Evolutionary conservation across 371 early-diverging fungal genomes (phyloP).

Genomic region (Coemansia sp.): DNA sequence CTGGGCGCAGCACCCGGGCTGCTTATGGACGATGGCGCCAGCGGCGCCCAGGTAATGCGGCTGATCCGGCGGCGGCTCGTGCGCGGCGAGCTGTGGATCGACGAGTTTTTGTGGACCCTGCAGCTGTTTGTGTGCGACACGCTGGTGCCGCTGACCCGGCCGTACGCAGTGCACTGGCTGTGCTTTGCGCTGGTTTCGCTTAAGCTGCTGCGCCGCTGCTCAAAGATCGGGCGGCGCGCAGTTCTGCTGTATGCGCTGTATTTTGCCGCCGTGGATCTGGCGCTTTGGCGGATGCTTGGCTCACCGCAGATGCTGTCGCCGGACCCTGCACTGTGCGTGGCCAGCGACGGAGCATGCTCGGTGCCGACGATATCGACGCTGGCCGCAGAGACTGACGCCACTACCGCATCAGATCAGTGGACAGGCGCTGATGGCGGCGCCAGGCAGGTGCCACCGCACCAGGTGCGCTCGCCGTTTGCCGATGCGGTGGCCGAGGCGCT

Average conservation of each 20-base stretch:
- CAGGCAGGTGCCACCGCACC: slow-evolving; percentile 7
- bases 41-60: background rate
- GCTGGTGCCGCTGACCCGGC: slow-evolving; percentile 24
- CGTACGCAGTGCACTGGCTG: slow-evolving; percentile 34
- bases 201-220: slow-evolving; percentile 7
- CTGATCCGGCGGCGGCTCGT: slow-evolving; percentile 10
- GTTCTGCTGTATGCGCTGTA: slow-evolving; percentile 10
- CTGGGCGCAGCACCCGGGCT: background rate
- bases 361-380: too few species aligned
- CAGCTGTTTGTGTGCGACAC: slow-evolving; percentile 13
- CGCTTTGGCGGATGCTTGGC: slow-evolving; percentile 21
- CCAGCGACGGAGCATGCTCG: too few species aligned
- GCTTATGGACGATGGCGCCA: slow-evolving; percentile 4
- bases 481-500: slow-evolving; percentile 34
- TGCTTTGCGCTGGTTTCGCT: slow-evolving; percentile 17
- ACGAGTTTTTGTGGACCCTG: slow-evolving; percentile 26
- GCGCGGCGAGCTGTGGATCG: slow-evolving; percentile 24
- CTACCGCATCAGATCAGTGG: too few species aligned
- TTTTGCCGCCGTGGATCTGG: slow-evolving; percentile 22
- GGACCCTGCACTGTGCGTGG: too few species aligned
- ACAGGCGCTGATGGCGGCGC: background rate
- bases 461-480: slow-evolving; percentile 34
- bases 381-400: too few species aligned
- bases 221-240: slow-evolving; percentile 9
- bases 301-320: too few species aligned